A percentile compares a stretch with the other conserved stretches of the same genome.
These are phyloP conservation scores for Pezicula neosporulosa DNA, from an alignment of 2,329 filamentous ascomycete genomes.

Conservation along the genomic window DNA sequence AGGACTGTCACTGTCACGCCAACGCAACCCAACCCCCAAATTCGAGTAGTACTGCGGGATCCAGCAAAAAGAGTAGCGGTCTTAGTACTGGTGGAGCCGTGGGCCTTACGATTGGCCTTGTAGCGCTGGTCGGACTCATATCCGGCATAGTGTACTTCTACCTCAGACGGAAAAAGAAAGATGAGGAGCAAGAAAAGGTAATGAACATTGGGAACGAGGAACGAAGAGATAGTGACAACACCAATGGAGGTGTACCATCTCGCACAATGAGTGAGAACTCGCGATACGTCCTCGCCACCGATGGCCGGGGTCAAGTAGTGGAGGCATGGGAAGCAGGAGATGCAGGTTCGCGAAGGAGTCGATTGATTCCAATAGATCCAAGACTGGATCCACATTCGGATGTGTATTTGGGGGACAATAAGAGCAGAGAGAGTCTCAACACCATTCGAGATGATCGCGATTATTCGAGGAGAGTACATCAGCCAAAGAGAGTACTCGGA, in stretches of 20 bases:
- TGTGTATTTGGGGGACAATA: constrained; percentile 49
- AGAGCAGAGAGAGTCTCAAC: constrained; percentile 60
- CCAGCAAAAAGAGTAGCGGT: constrained; percentile 16
- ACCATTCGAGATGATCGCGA: constrained; percentile 63
- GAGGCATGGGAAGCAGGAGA: constrained; percentile 26
- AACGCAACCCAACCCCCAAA: constrained; percentile 29
- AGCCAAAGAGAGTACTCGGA: constrained; percentile 48
- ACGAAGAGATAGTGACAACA: constrained; percentile 17
- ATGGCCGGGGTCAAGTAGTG: constrained; percentile 26
- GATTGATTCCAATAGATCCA: constrained; percentile 58
- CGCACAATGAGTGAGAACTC: constrained; percentile 31
- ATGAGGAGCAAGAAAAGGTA: constrained; percentile 37
- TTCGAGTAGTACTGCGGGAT: constrained; percentile 8
- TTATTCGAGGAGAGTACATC: constrained; percentile 51
- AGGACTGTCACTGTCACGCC: constrained; percentile 53
- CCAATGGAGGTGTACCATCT: constrained; percentile 20
- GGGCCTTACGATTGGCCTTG: constrained; percentile 50
- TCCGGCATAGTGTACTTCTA: constrained; percentile 37
- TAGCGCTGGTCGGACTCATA: constrained; percentile 38
- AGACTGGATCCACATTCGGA: constrained; percentile 59
- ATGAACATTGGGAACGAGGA: constrained; percentile 10
- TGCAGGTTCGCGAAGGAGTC: constrained; percentile 40
- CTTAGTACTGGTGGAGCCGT: constrained; percentile 46
- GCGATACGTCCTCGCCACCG: constrained; percentile 29
- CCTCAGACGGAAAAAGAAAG: constrained; percentile 39